A percentile compares a stretch with the other conserved stretches of the same genome.
Evolutionary conservation across 2,329 filamentous ascomycete genomes (phyloP).

Genomic region (Fusarium duplospermum): DNA sequence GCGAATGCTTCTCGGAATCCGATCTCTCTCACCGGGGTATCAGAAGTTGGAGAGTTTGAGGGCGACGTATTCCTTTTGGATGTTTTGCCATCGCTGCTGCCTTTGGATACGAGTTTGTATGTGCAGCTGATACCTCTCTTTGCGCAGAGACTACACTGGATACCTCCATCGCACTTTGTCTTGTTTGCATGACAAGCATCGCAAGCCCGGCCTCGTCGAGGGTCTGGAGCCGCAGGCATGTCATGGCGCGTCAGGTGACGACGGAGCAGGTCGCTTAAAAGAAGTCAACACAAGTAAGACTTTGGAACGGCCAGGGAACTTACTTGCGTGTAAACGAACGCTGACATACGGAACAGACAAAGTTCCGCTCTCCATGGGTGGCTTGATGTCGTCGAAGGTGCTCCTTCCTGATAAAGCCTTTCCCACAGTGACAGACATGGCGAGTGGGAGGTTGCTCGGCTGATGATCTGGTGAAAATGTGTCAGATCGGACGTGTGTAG

Average conservation of each 20-base stretch:
- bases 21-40: neutral
- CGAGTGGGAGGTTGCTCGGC: constrained; percentile 30
- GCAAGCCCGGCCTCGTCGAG: constrained; percentile 54
- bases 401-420: constrained; percentile 55
- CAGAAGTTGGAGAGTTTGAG: neutral
- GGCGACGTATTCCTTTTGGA: constrained; percentile 4
- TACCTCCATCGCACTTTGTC: constrained; percentile 57
- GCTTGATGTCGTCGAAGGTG: constrained; percentile 55
- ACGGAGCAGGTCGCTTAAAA: constrained; percentile 51
- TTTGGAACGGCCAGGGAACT: constrained; percentile 17
- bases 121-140: constrained; percentile 54
- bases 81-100: constrained; percentile 10
- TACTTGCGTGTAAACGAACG: constrained; percentile 55
- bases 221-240: constrained; percentile 43
- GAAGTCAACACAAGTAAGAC: neutral
- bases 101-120: constrained; percentile 44
- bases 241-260: constrained; percentile 53
- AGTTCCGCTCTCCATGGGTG: constrained; percentile 50
- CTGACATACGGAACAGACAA: constrained; percentile 51
- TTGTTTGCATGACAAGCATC: constrained; percentile 59
- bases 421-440: constrained; percentile 55
- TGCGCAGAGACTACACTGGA: constrained; percentile 52
- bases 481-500: constrained; percentile 8
- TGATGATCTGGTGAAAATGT: constrained; percentile 22
- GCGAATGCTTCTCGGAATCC: neutral